These are phyloP conservation scores for Monosporascus sp. DNA, from an alignment of 2,329 filamentous ascomycete species.

Conservation along the genomic window DNA sequence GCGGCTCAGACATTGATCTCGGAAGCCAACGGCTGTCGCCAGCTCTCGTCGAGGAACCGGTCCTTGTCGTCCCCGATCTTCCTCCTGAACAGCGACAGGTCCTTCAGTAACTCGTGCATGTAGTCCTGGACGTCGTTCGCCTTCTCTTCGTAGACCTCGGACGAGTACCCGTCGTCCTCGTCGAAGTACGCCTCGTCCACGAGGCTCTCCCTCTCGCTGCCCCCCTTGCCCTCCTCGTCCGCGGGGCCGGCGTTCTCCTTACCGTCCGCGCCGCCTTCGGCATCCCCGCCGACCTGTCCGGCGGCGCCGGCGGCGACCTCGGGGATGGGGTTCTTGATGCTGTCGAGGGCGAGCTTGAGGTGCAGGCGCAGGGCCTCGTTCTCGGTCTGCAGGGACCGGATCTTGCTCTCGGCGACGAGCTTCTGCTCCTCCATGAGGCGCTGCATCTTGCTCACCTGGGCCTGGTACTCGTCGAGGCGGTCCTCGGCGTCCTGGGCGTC, in stretches of 20 bases:
- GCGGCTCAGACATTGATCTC: slow-evolving; percentile 33
- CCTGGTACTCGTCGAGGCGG: slow-evolving; percentile 89
- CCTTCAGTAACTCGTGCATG: slow-evolving; percentile 77
- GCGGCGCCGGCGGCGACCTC: slow-evolving; percentile 36
- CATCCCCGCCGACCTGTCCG: slow-evolving; percentile 20
- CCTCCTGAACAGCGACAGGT: slow-evolving; percentile 72
- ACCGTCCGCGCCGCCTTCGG: slow-evolving; percentile 10
- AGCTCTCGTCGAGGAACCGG: slow-evolving; percentile 63
- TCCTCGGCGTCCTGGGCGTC: slow-evolving; percentile 68
- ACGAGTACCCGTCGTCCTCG: slow-evolving; percentile 40
- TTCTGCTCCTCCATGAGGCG: slow-evolving; percentile 92
- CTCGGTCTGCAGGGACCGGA: slow-evolving; percentile 80
- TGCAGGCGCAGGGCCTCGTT: slow-evolving; percentile 87
- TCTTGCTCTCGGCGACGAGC: slow-evolving; percentile 89
- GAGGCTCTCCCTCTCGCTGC: slow-evolving; percentile 17
- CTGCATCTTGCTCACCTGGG: slow-evolving; percentile 83
- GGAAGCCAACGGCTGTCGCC: slow-evolving; percentile 44
- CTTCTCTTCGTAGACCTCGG: slow-evolving; percentile 44
- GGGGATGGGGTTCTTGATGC: slow-evolving; percentile 87
- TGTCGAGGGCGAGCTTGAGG: slow-evolving; percentile 77
- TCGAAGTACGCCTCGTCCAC: slow-evolving; percentile 58
- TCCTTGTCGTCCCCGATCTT: slow-evolving; percentile 81
- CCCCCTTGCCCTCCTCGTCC: slow-evolving; percentile 25
- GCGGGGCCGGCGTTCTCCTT: slow-evolving; percentile 22
- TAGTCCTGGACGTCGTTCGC: slow-evolving; percentile 71